Base-by-base conservation (phyloP, 495 filamentous ascomycete genomes). In the Stereocaulon alpinum region DNA sequence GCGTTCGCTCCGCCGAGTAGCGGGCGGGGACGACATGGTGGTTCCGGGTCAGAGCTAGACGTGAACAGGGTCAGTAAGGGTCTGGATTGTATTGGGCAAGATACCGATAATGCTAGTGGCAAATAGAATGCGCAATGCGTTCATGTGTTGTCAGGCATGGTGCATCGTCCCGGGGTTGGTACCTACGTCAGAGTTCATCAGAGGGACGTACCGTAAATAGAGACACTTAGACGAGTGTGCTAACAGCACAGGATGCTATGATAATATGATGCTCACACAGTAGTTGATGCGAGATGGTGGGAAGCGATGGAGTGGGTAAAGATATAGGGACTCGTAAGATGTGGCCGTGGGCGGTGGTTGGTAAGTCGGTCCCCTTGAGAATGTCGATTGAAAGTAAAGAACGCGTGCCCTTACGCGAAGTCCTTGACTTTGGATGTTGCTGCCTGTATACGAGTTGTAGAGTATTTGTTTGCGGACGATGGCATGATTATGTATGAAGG, bases 161-260 rank as follows among this genome's bases (percentile, higher is more conserved):
- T 27, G 48, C 50, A 58, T 29, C 34, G 37, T 43, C 6, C 52
- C 40, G 61, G 22, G 29, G 27, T 42, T 49, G 45, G 61, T 49
- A 63, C 49, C 49, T 60, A 63, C 61, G 61, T 63, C 61, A 63
- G 61, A 63, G 54, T 63, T 40, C 32, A 59, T 60, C 57, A 56
- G 57, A 55, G 50, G 12, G 49, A 61, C 48, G 29, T 59, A 58
- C 59, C 40, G 58, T 61, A 59, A 64, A 64, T 59, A 60, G 30
- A 48, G 43, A 40, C 32, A 44, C 27, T 44, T 42, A 43, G n/a
- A 18, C 5, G 22, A 40, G 14, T 34, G 22, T 29, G 30, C 9
- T 22, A 7, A 44, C 18, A 2, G 47, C 40, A 49, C 56, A 59
- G 45, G 40, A 50, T 48, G 29, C 47, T 53, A 17, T 45, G 43